A percentile compares a stretch with the other conserved stretches of the same genome.
Conservation (phyloP, 2,329 filamentous ascomycete species). For the Aspergillus nomiae region DNA sequence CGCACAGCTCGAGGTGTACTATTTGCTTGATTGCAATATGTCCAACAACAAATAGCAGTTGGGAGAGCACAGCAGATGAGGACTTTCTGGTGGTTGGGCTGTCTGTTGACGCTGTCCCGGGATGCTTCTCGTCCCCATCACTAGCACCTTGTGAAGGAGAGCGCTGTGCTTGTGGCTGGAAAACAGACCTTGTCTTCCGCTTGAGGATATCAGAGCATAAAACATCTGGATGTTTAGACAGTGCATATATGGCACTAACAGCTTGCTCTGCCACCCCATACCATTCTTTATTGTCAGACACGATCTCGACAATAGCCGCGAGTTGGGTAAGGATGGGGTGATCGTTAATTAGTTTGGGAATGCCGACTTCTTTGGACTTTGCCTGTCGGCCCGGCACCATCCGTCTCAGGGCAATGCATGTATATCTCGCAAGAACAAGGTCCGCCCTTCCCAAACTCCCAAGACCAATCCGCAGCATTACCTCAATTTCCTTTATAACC, state of each 20-base stretch:
- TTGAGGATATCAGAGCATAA: slow-evolving; percentile 89
- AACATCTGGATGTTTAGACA: slow-evolving; percentile 91
- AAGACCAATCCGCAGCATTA: slow-evolving; percentile 86
- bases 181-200: slow-evolving; percentile 83
- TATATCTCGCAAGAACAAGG: slow-evolving; percentile 88
- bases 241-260: slow-evolving; percentile 88
- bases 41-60: slow-evolving; percentile 90
- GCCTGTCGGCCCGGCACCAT: slow-evolving; percentile 86
- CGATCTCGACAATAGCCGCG: slow-evolving; percentile 80
- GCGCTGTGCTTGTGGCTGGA: slow-evolving; percentile 49
- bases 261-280: slow-evolving; percentile 93
- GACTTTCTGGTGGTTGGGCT: slow-evolving; percentile 58
- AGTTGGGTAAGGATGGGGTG: slow-evolving; percentile 82
- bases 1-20: slow-evolving; percentile 95
- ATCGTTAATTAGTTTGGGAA: slow-evolving; percentile 84
- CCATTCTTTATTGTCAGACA: slow-evolving; percentile 92
- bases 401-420: slow-evolving; percentile 86
- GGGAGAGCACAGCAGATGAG: slow-evolving; percentile 73
- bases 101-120: slow-evolving; percentile 36
- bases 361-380: slow-evolving; percentile 65
- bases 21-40: slow-evolving; percentile 99
- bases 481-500: slow-evolving; percentile 91
- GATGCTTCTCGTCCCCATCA: slow-evolving; percentile 37
- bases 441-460: slow-evolving; percentile 79
- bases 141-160: slow-evolving; percentile 29